phyloP scores from a whole-genome alignment of 2,329 filamentous ascomycete species.

The Paraphoma chrysanthemicola region DNA sequence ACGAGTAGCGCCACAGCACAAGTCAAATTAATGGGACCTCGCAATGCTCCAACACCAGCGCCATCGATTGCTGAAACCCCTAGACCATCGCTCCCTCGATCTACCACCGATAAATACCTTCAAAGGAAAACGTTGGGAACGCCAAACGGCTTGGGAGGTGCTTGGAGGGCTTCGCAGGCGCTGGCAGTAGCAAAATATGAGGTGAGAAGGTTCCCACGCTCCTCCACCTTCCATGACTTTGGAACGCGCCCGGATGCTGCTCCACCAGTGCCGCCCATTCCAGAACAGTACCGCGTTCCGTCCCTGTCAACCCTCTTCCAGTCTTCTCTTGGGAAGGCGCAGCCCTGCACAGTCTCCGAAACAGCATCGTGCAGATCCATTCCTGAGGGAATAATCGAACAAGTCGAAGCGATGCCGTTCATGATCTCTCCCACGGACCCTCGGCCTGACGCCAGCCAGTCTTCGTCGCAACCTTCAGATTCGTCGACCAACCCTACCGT shows the following conservation, averaged over 20 bases:
- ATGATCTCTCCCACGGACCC: not conserved
- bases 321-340: conserved; percentile 3
- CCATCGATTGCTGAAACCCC: not conserved
- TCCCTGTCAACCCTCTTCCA: conserved; percentile 20
- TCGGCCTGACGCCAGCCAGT: not conserved
- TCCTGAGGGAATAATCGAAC: conserved; percentile 7
- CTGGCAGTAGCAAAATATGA: conserved; percentile 30
- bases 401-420: not conserved
- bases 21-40: conserved; percentile 20
- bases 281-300: conserved; percentile 23
- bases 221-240: conserved; percentile 36
- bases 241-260: conserved; percentile 14
- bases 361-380: conserved; percentile 8
- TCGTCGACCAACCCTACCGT: conserved; percentile 1
- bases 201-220: conserved; percentile 43
- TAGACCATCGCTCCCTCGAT: conserved; percentile 14
- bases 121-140: conserved; percentile 28
- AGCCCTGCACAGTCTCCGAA: conserved; percentile 1
- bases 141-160: conserved; percentile 25
- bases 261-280: conserved; percentile 36
- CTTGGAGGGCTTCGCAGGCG: conserved; percentile 29
- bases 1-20: conserved; percentile 13
- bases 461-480: not conserved
- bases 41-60: conserved; percentile 21
- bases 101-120: conserved; percentile 22